Conservation (phyloP, 352 stramenopile genomes). For the Pythium biforme region DNA sequence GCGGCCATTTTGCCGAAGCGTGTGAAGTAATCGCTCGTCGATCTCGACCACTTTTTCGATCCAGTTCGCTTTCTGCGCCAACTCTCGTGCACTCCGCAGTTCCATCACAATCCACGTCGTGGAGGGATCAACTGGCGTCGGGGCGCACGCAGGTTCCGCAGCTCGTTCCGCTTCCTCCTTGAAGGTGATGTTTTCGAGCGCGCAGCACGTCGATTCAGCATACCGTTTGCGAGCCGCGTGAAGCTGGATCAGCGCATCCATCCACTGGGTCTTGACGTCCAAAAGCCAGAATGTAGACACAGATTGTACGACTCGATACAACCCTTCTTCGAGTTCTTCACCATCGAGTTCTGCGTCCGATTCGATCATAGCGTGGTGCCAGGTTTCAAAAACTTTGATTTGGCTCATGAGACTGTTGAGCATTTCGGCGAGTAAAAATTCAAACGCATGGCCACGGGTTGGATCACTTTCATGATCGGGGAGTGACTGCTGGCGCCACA, state of each 20-base stretch:
- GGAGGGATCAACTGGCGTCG: background rate
- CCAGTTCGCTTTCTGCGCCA: slow-evolving; percentile 50
- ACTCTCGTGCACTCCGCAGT: slow-evolving; percentile 36
- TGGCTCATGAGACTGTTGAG: slow-evolving; percentile 54
- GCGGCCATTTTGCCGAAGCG: slow-evolving; percentile 33
- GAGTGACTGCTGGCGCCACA: slow-evolving; percentile 45
- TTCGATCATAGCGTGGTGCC: slow-evolving; percentile 36
- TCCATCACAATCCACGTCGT: slow-evolving; percentile 37
- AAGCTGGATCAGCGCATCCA: slow-evolving; percentile 56
- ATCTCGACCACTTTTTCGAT: slow-evolving; percentile 52
- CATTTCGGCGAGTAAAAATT: slow-evolving; percentile 44
- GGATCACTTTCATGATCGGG: slow-evolving; percentile 3
- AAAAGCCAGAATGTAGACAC: slow-evolving; percentile 61
- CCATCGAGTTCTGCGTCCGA: slow-evolving; percentile 28
- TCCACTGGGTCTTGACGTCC: slow-evolving; percentile 57
- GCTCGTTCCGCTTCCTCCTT: slow-evolving; percentile 11
- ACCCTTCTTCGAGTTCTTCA: slow-evolving; percentile 68
- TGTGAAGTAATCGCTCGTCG: slow-evolving; percentile 45
- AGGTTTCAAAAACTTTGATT: slow-evolving; percentile 58
- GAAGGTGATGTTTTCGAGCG: slow-evolving; percentile 46
- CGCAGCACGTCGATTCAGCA: slow-evolving; percentile 63
- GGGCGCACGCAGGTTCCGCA: background rate
- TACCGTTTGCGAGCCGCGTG: slow-evolving; percentile 42
- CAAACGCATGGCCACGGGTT: slow-evolving; percentile 28
- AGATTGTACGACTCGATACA: slow-evolving; percentile 43